Conservation (phyloP, 2,329 filamentous ascomycete genomes). For the Penicillium sp. region DNA sequence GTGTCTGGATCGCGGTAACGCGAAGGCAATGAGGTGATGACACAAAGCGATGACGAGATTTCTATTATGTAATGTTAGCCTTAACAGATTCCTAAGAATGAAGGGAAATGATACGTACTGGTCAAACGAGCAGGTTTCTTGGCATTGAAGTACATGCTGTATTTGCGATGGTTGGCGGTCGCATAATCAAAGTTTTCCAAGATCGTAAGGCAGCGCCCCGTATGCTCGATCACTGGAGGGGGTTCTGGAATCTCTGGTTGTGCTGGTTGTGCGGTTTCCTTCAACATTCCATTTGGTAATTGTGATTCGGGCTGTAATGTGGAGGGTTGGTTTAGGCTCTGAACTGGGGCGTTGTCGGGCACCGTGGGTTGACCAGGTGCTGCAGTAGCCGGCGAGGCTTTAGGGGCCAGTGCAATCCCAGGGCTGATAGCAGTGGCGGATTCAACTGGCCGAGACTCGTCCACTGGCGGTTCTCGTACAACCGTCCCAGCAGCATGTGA, state of each 20-base stretch:
- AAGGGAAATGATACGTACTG: constrained; percentile 38
- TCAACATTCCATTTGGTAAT: constrained; percentile 13
- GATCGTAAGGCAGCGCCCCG: constrained; percentile 59
- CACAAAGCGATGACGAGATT: constrained; percentile 61
- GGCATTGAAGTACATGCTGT: constrained; percentile 57
- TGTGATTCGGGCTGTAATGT: constrained; percentile 5
- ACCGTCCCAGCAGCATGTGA: background rate
- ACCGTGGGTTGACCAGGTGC: constrained; percentile 7
- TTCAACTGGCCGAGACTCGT: background rate
- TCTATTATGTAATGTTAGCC: constrained; percentile 32
- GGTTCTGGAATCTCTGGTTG: constrained; percentile 30
- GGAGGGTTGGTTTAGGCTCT: constrained; percentile 18
- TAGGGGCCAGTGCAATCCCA: background rate
- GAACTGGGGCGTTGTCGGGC: constrained; percentile 6
- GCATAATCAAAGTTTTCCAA: constrained; percentile 59
- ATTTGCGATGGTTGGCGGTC: constrained; percentile 55
- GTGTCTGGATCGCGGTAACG: constrained; percentile 83
- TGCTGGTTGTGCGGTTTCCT: constrained; percentile 26
- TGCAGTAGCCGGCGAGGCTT: constrained; percentile 1
- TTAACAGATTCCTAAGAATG: background rate
- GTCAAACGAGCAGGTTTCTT: constrained; percentile 50
- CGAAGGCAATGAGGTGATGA: constrained; percentile 78
- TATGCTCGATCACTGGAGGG: constrained; percentile 49
- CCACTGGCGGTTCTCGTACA: background rate
- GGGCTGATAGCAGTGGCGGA: background rate